Conservation (phyloP, 1,284 basidiomycete species). For the Prillingera fragicola region DNA sequence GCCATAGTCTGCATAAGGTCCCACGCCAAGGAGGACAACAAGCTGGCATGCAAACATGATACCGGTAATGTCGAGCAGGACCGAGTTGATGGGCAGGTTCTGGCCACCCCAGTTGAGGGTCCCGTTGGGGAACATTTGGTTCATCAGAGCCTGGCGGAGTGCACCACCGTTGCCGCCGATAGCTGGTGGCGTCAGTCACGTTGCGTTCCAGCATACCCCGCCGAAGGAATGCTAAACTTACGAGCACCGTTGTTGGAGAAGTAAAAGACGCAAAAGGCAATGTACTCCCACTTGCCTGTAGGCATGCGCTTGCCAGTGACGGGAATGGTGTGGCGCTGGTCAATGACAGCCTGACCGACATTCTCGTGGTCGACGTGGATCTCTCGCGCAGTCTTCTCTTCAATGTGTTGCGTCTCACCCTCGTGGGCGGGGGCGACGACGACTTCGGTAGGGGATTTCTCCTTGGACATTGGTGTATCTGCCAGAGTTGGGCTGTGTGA, state of each 20-base stretch:
- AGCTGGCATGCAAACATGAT: slow-evolving; percentile 20
- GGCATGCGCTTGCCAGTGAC: slow-evolving; percentile 11
- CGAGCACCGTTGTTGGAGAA: slow-evolving; percentile 7
- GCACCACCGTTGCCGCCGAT: slow-evolving; percentile 3
- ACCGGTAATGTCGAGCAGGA: slow-evolving; percentile 19
- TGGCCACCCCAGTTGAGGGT: slow-evolving; percentile 8
- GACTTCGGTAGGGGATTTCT: no score
- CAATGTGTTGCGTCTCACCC: no score
- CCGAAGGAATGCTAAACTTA: not conserved
- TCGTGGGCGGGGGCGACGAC: no score
- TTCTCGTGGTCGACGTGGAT: slow-evolving; percentile 3
- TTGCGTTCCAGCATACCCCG: no score
- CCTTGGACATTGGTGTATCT: no score
- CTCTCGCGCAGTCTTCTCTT: no score
- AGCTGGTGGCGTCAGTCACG: no score
- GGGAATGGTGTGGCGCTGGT: slow-evolving; percentile 11
- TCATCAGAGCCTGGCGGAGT: slow-evolving; percentile 3
- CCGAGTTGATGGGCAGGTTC: slow-evolving; percentile 10
- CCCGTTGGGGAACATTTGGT: slow-evolving; percentile 2
- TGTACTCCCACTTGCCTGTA: slow-evolving; percentile 14
- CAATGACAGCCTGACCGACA: slow-evolving; percentile 12
- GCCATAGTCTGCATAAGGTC: slow-evolving; percentile 20
- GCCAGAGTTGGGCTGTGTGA: no score
- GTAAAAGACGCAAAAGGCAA: slow-evolving; percentile 10
- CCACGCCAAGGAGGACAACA: slow-evolving; percentile 12